These are phyloP conservation scores for Phytophthora macrochlamydospora DNA, from an alignment of 352 stramenopile species.

Conservation along the genomic window DNA sequence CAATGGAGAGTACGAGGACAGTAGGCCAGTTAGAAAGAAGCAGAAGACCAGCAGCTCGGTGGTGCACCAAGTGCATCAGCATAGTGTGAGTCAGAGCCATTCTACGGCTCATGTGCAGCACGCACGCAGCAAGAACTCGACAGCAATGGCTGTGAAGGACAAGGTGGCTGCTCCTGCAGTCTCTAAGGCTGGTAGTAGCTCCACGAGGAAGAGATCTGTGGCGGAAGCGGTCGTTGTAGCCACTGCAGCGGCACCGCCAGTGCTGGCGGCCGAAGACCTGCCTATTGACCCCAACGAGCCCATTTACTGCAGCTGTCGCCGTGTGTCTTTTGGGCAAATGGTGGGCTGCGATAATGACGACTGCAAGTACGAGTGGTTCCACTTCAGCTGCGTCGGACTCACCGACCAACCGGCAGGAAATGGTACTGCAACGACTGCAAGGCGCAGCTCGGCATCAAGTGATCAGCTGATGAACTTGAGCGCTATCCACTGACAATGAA, in stretches of 20 bases:
- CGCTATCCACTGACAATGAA: no score
- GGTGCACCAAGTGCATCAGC: slow-evolving; percentile 22
- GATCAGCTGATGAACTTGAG: not conserved
- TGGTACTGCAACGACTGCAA: slow-evolving; percentile 90
- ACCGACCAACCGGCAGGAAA: slow-evolving; percentile 80
- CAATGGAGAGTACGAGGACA: slow-evolving; percentile 83
- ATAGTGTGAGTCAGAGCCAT: slow-evolving; percentile 19
- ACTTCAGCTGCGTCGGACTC: slow-evolving; percentile 90
- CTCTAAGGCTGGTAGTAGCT: no score
- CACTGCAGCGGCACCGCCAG: slow-evolving; percentile 3
- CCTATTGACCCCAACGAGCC: slow-evolving; percentile 89
- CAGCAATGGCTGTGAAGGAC: slow-evolving; percentile 7
- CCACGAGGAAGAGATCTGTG: no score
- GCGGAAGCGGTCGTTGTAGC: no score
- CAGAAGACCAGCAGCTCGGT: slow-evolving; percentile 33
- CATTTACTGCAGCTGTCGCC: slow-evolving; percentile 87
- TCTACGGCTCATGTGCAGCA: slow-evolving; percentile 1
- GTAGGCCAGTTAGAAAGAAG: slow-evolving; percentile 53
- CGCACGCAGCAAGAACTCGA: slow-evolving; percentile 42
- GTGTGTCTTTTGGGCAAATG: slow-evolving; percentile 92
- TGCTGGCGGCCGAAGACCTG: slow-evolving; percentile 75
- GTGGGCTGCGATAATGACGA: slow-evolving; percentile 93
- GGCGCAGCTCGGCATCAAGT: slow-evolving; percentile 71
- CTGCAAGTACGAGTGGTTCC: slow-evolving; percentile 94
- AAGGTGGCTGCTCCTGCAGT: slow-evolving; percentile 18